phyloP scores from a whole-genome alignment of 2,329 filamentous ascomycete species.

The Ophiostoma ips region DNA sequence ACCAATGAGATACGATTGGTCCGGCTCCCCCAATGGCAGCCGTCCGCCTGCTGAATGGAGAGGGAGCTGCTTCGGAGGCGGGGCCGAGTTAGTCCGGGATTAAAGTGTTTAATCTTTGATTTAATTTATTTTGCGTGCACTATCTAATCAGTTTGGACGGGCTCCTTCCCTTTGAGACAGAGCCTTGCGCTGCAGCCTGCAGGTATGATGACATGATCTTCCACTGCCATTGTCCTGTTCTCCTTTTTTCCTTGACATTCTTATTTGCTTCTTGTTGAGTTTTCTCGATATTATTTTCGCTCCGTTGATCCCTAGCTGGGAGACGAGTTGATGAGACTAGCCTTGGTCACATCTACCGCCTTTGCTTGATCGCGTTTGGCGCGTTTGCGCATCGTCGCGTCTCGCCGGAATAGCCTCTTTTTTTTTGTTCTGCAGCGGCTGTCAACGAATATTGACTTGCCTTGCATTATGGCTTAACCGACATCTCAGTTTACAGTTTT shows the following conservation, averaged over 20 bases:
- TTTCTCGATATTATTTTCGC: no score
- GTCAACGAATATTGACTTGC: no score
- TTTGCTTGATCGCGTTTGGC: background rate
- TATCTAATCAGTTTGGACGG: background rate
- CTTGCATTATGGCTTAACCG: background rate
- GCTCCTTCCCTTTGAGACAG: background rate
- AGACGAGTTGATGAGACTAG: no score
- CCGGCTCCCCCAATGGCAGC: background rate
- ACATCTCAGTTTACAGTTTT: no score
- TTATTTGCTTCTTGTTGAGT: no score
- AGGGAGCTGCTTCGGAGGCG: constrained; percentile 1
- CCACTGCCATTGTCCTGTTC: background rate
- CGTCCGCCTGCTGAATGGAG: background rate
- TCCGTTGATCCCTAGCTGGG: no score
- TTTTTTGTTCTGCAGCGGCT: no score
- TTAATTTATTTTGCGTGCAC: background rate
- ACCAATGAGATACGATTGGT: constrained; percentile 12
- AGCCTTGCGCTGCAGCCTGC: background rate
- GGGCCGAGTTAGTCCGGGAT: constrained; percentile 2
- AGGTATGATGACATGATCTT: background rate
- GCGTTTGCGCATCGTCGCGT: background rate
- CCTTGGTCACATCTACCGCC: no score
- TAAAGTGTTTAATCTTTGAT: background rate
- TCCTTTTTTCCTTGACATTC: background rate
- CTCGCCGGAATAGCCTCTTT: background rate